These are phyloP conservation scores for Ploettnerulaceae sp. DNA, from an alignment of 2,329 filamentous ascomycete species.

Conservation along the genomic window DNA sequence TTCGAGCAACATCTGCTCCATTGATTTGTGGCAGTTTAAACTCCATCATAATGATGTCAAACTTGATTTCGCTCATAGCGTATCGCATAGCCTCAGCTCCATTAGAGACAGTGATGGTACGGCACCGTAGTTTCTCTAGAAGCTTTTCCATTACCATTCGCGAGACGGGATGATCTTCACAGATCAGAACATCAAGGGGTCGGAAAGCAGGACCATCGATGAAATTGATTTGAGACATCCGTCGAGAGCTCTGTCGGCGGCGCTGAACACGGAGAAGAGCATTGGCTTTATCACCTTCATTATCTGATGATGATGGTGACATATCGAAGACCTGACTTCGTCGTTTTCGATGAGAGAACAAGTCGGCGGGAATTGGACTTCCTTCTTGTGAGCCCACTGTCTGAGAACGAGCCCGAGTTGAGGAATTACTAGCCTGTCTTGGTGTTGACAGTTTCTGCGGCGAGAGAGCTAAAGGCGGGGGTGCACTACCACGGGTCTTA, in stretches of 20 bases:
- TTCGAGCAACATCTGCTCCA: conserved; percentile 89
- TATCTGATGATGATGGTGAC: conserved; percentile 95
- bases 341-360: conserved; percentile 75
- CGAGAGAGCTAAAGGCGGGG: conserved; percentile 48
- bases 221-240: conserved; percentile 85
- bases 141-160: conserved; percentile 98
- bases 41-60: conserved; percentile 98
- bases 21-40: conserved; percentile 94
- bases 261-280: conserved; percentile 87
- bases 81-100: conserved; percentile 90
- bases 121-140: conserved; percentile 89
- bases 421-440: conserved; percentile 54
- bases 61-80: conserved; percentile 95
- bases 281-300: conserved; percentile 88
- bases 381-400: conserved; percentile 94
- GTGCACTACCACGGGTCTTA: conserved; percentile 46
- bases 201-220: conserved; percentile 82
- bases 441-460: conserved; percentile 62
- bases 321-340: conserved; percentile 93
- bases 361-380: conserved; percentile 64
- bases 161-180: conserved; percentile 95
- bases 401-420: conserved; percentile 75
- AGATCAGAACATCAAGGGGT: conserved; percentile 89
- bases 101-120: conserved; percentile 86
- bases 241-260: conserved; percentile 88